Base-by-base conservation (phyloP, 768 basidiomycete species). In the Hydnum rufescens region DNA sequence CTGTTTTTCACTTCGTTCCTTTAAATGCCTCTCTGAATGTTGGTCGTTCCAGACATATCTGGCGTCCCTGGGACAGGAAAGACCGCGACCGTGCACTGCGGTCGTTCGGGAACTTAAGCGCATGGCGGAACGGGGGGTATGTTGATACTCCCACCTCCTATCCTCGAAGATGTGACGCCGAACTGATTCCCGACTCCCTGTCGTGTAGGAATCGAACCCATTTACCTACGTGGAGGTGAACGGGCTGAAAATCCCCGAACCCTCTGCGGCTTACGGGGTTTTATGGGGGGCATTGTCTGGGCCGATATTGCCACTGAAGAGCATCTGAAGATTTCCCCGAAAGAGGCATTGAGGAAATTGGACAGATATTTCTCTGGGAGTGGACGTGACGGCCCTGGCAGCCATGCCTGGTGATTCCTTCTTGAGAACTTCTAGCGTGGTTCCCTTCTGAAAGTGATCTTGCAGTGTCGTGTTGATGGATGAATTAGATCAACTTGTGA, bases 41-140 rank as follows among this genome's bases (percentile, higher is more conserved):
- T n/a, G 44, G 22, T 2, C 48, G 30, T n/a, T 4, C 26, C 51
- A 96, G 92, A 97, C 65, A 95, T 97, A 47, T 90, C 92, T 4
- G 93, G 95, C 5, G 89, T 96, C 4, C 95, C 93, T n/a, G 93
- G 95, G 4, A 97, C 93, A 2, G 93, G 95, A 5, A 99, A 97
- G 67, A 99, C 95, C 0, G 95, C 95, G 0, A 97, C 95, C 0
- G 90, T 97, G 0, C 92, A 96, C n/a, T 59, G 84, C 83, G 0
- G 82, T 95, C 25, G 76, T 97, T 30, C 74, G 85, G 32, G 86
- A 93, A 62, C 71, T 97, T 6, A 90, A 87, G 61, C 72, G 80
- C 34, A 85, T 92, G 77, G 90, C 90, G 1, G 74, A 82, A 61
- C 71, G 76, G 52, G 78, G 76, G 57, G 87, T 88, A 57, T 28